phyloP scores from a whole-genome alignment of 2,329 filamentous ascomycete genomes.

The Drechslera avenae region DNA sequence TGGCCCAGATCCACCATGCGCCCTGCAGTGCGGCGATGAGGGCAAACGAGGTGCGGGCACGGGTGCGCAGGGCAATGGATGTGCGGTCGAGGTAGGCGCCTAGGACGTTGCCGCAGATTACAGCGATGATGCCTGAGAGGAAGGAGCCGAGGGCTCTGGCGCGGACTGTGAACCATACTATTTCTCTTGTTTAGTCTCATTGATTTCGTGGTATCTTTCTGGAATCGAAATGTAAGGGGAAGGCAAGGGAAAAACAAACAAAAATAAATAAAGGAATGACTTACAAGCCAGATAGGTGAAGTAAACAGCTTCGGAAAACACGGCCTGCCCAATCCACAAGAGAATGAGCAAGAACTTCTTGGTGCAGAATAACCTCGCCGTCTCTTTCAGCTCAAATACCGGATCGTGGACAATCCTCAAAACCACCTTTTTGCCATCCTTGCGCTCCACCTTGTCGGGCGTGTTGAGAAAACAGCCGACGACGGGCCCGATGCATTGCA shows the following conservation, averaged over 20 bases:
- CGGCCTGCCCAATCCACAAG: slow-evolving; percentile 71
- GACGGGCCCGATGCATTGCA: slow-evolving; percentile 70
- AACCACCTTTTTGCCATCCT: slow-evolving; percentile 66
- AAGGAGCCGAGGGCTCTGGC: slow-evolving; percentile 73
- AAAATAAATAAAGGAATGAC: no score
- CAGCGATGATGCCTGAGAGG: slow-evolving; percentile 69
- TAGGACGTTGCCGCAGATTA: slow-evolving; percentile 68
- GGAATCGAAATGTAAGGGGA: no score
- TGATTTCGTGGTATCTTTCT: not conserved
- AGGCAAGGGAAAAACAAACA: no score
- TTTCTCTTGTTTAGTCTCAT: no score
- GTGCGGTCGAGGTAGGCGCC: slow-evolving; percentile 69
- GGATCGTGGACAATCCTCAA: slow-evolving; percentile 63
- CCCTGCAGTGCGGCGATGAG: slow-evolving; percentile 64
- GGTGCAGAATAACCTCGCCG: slow-evolving; percentile 63
- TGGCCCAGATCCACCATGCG: slow-evolving; percentile 75
- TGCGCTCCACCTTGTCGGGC: slow-evolving; percentile 67
- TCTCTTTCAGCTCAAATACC: slow-evolving; percentile 65
- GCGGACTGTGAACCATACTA: slow-evolving; percentile 72
- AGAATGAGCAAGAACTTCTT: slow-evolving; percentile 68
- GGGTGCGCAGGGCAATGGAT: slow-evolving; percentile 58
- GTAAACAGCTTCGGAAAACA: slow-evolving; percentile 73
- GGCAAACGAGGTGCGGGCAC: slow-evolving; percentile 62
- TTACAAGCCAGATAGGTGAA: slow-evolving; percentile 67
- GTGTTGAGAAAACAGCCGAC: slow-evolving; percentile 66